Evolutionary conservation across 331 rosid species (phyloP).

Genomic region (Ulmus americana): DNA sequence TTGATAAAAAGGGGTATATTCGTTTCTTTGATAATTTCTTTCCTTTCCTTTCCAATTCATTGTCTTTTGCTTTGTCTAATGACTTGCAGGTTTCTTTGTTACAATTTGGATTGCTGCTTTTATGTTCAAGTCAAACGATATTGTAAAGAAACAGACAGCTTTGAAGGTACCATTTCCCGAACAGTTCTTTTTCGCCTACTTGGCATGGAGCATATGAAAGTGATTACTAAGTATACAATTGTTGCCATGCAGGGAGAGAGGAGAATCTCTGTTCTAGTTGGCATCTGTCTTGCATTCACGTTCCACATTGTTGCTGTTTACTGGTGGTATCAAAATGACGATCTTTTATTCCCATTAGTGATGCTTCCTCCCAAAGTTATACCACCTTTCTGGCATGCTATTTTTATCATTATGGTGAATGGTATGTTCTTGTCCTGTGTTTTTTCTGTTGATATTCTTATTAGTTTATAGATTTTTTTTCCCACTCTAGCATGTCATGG

Average conservation of each 20-base stretch:
- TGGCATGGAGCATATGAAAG: background rate
- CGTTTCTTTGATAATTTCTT: constrained; percentile 1
- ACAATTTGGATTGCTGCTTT: constrained; percentile 78
- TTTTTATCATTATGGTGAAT: constrained; percentile 82
- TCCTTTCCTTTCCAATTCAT: background rate
- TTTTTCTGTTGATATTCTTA: background rate
- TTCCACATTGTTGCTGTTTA: constrained; percentile 75
- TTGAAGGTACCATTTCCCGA: constrained; percentile 22
- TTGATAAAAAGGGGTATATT: background rate
- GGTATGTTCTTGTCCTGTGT: constrained; percentile 43
- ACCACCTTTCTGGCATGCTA: constrained; percentile 98
- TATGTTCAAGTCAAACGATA: constrained; percentile 80
- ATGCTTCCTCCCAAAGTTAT: constrained; percentile 88
- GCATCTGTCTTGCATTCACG: constrained; percentile 68
- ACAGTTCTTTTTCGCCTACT: background rate
- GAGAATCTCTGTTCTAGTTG: constrained; percentile 55
- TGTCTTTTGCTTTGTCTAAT: constrained; percentile 14
- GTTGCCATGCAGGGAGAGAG: constrained; percentile 87
- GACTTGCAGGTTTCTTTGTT: constrained; percentile 77
- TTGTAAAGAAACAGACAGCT: constrained; percentile 64
- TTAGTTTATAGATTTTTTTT: background rate
- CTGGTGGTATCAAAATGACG: constrained; percentile 96
- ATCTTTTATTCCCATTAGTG: constrained; percentile 67
- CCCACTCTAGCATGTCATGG: background rate
- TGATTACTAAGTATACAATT: constrained; percentile 21